A percentile compares a stretch with the other conserved stretches of the same genome.
Evolutionary conservation across 176 grass and related monocot genomes (phyloP).

Genomic region (Avena atlantica): DNA sequence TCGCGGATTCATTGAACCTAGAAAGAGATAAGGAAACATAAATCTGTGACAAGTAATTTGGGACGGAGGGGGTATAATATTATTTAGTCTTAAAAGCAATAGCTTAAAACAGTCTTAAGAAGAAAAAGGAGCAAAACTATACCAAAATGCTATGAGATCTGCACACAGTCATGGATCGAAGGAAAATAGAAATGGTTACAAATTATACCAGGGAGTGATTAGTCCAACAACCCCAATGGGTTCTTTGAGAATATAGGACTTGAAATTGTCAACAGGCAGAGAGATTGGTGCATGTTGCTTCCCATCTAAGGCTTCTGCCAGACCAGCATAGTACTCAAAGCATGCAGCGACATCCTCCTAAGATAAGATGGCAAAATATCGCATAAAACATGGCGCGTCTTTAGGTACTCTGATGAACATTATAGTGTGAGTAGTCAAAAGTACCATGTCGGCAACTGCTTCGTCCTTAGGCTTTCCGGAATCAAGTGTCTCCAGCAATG

Average conservation of each 20-base stretch:
- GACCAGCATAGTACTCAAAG: slow-evolving; percentile 92
- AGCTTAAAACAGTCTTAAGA: not conserved
- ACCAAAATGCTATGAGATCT: not conserved
- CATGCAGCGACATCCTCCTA: slow-evolving; percentile 96
- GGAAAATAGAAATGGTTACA: slow-evolving; percentile 9
- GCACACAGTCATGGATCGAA: not conserved
- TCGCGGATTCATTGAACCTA: too few species aligned
- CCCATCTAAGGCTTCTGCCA: slow-evolving; percentile 78
- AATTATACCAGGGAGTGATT: slow-evolving; percentile 92
- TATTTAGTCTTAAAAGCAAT: slow-evolving; percentile 16
- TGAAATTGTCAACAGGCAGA: slow-evolving; percentile 87
- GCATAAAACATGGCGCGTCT: slow-evolving; percentile 17
- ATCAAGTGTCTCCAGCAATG: slow-evolving; percentile 81
- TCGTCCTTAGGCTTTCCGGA: slow-evolving; percentile 94
- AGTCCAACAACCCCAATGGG: slow-evolving; percentile 96
- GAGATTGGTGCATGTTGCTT: slow-evolving; percentile 78
- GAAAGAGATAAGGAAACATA: too few species aligned
- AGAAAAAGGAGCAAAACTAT: slow-evolving; percentile 1
- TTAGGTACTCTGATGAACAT: not conserved
- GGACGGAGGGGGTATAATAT: not conserved
- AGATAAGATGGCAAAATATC: slow-evolving; percentile 42
- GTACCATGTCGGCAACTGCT: slow-evolving; percentile 79
- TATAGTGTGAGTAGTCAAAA: slow-evolving; percentile 10
- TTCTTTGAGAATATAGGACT: slow-evolving; percentile 79
- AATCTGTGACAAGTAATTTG: too few species aligned